Evolutionary conservation across 2,329 filamentous ascomycete species (phyloP), one percentile per base, ranked within the genome.

Genomic region (Arthrobotrys conoides): DNA sequence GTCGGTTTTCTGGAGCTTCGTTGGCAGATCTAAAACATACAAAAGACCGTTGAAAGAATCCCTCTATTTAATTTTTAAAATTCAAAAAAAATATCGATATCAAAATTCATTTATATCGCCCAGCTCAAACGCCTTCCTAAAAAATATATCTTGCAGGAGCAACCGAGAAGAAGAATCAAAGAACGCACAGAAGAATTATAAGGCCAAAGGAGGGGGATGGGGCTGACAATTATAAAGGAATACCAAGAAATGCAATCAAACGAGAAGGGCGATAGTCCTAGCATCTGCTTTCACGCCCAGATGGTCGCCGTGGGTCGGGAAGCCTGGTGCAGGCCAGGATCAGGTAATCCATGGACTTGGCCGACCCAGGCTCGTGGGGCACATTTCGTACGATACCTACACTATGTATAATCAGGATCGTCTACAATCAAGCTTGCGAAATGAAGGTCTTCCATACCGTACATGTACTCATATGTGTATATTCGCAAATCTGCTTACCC

Each of bases 211-310:
- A 51, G 44, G 63, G 71, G 70, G 67, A 66, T 51, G 46, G 22
- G 63, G 63, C 64, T 61, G 36, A 68, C 67, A 59, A 55, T 67
- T 75, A 75, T 75, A 75, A 55, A 65, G 69, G 67, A 71, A 59
- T 59, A 59, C 53, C 53, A 59, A 59, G 53, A 59, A 59, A 24
- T 8, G 53, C n/a, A 59, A 59, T 59, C 9, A 71, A 71, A 71
- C 10, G n/a, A 20, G 44, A 20, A 46, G 44, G 44, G 44, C 9
- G 44, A n/a, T 46, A 20, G 16, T 46, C 16, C 44, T 46, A 46
- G 55, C 22, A 41, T 46, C n/a, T 71, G 44, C 36, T 30, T 59
- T 49, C 41, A 63, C 36, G 48, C 46, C 53, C 68, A 64, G 55
- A 36, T 27, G 67, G 46, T 46, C 33, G 41, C 8, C 33, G 27